Evolutionary conservation across 2,329 filamentous ascomycete species (phyloP).

Genomic region (Teratosphaeria zuluensis): DNA sequence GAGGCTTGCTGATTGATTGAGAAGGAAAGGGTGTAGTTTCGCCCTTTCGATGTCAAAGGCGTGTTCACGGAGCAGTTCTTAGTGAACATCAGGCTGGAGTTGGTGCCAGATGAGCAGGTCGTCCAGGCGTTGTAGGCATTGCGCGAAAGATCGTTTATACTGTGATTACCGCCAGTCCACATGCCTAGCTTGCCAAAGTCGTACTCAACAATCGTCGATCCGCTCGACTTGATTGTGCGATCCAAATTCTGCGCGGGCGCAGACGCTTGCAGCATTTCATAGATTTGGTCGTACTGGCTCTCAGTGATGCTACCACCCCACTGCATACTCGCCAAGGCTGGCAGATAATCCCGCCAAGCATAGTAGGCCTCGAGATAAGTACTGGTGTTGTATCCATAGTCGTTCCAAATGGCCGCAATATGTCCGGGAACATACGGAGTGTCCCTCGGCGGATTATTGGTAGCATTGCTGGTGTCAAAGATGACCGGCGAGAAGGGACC

Average conservation of each 20-base stretch:
- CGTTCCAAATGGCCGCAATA: conserved; percentile 46
- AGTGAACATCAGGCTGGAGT: conserved; percentile 9
- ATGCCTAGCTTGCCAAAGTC: conserved; percentile 15
- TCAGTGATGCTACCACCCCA: conserved; percentile 42
- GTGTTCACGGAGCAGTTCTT: conserved; percentile 36
- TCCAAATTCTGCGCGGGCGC: conserved; percentile 44
- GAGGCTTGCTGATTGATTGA: conserved; percentile 29
- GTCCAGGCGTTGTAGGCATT: conserved; percentile 34
- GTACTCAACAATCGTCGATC: conserved; percentile 30
- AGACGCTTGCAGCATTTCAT: conserved; percentile 30
- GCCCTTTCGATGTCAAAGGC: conserved; percentile 44
- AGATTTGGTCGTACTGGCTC: conserved; percentile 29
- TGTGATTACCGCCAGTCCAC: neutral
- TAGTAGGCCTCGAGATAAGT: conserved; percentile 46
- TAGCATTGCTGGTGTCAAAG: conserved; percentile 41
- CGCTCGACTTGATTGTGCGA: conserved; percentile 28
- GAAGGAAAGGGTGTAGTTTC: conserved; percentile 47
- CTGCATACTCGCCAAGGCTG: conserved; percentile 43
- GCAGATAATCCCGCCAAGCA: conserved; percentile 41
- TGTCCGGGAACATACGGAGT: conserved; percentile 38
- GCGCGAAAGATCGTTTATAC: conserved; percentile 28
- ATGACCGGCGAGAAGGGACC: conserved; percentile 41
- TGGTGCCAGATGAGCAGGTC: conserved; percentile 24
- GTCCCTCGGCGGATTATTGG: conserved; percentile 36
- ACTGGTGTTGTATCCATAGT: conserved; percentile 44